Evolutionary conservation across 179 eudicot species (phyloP).

Genomic region (Pouteria campechiana): DNA sequence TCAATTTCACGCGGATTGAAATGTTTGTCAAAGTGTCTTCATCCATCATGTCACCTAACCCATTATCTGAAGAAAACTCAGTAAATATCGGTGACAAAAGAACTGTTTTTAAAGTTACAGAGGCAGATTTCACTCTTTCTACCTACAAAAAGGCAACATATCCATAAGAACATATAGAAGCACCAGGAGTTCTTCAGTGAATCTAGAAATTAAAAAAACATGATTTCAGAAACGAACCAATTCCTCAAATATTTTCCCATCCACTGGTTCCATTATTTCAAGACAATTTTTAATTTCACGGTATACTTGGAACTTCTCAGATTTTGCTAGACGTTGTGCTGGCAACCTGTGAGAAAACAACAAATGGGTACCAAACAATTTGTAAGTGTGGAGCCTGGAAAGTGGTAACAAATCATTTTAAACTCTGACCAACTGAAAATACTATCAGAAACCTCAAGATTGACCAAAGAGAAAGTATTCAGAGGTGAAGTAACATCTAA

Average conservation of each 20-base stretch:
- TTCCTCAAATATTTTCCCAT: slow-evolving; percentile 48
- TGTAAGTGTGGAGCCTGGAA: too few relatives aligned
- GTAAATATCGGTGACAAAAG: slow-evolving; percentile 76
- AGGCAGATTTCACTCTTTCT: slow-evolving; percentile 68
- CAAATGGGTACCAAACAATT: too few relatives aligned
- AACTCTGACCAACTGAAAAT: too few relatives aligned
- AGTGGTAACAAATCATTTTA: too few relatives aligned
- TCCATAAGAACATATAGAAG: slow-evolving; percentile 11
- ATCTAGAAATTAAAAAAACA: background rate
- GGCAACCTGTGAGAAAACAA: slow-evolving; percentile 46
- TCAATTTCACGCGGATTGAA: slow-evolving; percentile 63
- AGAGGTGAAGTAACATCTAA: slow-evolving; percentile 9
- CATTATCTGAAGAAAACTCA: slow-evolving; percentile 66
- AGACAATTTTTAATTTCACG: slow-evolving; percentile 65
- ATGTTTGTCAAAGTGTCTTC: slow-evolving; percentile 63
- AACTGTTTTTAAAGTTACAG: slow-evolving; percentile 64
- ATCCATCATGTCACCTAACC: slow-evolving; percentile 83
- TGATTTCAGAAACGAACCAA: slow-evolving; percentile 35
- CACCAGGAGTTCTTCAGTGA: background rate
- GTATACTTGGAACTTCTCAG: slow-evolving; percentile 61
- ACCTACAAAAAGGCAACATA: slow-evolving; percentile 45
- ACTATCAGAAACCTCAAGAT: background rate
- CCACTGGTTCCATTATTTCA: slow-evolving; percentile 58
- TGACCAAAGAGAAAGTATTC: slow-evolving; percentile 1
- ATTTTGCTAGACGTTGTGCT: slow-evolving; percentile 38